Conservation (phyloP, 2,329 filamentous ascomycete species). For the Epichloe amarillans region DNA sequence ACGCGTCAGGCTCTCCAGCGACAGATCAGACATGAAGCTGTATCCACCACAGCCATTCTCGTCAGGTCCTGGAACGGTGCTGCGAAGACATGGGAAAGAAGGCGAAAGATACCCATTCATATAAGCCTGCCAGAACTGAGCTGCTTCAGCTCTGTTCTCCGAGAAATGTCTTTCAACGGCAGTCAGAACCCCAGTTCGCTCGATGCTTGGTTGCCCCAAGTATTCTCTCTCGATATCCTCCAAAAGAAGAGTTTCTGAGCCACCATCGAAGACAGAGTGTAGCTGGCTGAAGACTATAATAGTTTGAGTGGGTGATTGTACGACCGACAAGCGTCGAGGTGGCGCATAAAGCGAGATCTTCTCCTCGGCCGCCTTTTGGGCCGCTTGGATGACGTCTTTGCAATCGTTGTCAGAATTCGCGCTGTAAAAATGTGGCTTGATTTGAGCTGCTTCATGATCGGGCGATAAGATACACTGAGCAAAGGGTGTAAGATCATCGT, state of each 20-base stretch:
- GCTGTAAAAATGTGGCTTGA: not conserved
- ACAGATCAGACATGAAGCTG: constrained; percentile 6
- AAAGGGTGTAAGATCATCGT: constrained; percentile 21
- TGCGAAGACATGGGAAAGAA: not conserved
- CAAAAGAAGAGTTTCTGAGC: constrained; percentile 20
- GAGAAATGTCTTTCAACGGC: constrained; percentile 8
- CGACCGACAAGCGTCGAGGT: not conserved
- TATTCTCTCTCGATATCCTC: constrained; percentile 16
- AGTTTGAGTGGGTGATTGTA: constrained; percentile 1
- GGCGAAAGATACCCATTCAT: constrained; percentile 11
- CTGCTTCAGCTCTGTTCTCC: constrained; percentile 6
- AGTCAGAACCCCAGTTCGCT: constrained; percentile 7
- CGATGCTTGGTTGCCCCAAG: constrained; percentile 4
- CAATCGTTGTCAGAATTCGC: constrained; percentile 5
- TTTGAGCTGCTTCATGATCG: constrained; percentile 4
- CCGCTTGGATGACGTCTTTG: constrained; percentile 4
- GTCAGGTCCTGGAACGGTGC: not conserved
- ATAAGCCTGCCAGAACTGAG: constrained; percentile 3
- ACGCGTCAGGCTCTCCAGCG: constrained; percentile 6
- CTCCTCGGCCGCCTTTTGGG: constrained; percentile 5
- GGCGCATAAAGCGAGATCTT: not conserved
- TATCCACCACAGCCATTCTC: constrained; percentile 3
- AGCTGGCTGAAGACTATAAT: constrained; percentile 20
- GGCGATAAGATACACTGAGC: constrained; percentile 17
- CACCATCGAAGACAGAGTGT: constrained; percentile 24